Evolutionary conservation across 441 rosid species (phyloP).

Genomic region (Iberis amara): DNA sequence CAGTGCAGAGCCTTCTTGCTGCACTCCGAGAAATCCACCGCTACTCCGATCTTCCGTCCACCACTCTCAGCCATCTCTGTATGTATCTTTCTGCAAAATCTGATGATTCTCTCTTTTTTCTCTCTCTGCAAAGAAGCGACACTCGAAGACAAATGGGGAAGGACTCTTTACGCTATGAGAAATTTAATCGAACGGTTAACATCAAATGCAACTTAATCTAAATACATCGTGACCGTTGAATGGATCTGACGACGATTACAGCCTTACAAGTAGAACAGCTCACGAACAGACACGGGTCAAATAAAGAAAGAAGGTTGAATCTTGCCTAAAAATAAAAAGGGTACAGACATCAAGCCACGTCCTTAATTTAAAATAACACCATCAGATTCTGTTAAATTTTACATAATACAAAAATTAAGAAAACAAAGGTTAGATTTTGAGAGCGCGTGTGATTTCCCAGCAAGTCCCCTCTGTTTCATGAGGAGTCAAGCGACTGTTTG

Average conservation of each 20-base stretch:
- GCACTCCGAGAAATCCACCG: constrained; percentile 84
- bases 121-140: constrained; percentile 1
- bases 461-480: constrained; percentile 31
- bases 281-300: no score
- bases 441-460: constrained; percentile 84
- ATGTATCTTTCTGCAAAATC: background rate
- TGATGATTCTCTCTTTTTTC: constrained; percentile 1
- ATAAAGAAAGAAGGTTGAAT: no score
- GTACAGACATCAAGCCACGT: no score
- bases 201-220: background rate
- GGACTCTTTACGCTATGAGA: background rate
- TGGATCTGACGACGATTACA: background rate
- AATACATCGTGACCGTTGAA: constrained; percentile 13
- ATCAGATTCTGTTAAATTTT: background rate
- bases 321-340: no score
- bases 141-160: constrained; percentile 15
- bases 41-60: constrained; percentile 73
- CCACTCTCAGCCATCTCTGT: constrained; percentile 38
- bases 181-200: background rate
- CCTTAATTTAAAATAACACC: background rate
- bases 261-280: background rate
- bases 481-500: constrained; percentile 29
- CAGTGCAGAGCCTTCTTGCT: constrained; percentile 76
- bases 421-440: constrained; percentile 32
- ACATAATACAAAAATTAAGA: no score